Base-by-base conservation (phyloP, 768 basidiomycete genomes). In the Pleurotus giganteus region DNA sequence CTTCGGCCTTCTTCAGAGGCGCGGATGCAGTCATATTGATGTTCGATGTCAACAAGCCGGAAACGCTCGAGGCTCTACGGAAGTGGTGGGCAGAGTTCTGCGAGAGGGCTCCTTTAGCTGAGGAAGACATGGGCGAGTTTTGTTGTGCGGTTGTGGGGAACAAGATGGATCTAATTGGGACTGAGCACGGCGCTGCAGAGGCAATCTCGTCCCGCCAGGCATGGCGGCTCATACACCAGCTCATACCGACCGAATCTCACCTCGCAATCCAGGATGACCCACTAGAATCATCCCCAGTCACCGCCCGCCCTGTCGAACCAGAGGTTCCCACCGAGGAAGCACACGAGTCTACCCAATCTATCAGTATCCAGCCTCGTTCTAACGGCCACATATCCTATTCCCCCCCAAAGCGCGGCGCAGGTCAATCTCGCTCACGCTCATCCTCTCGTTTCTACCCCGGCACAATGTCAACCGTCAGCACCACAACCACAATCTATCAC, bases 81-180 rank as follows among this genome's bases (percentile, higher is more conserved):
- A 83, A 82, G 57, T 94, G 92, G 91, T 94, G 90, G 90, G 63
- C 71, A 11, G 86, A 90, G 63, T 94, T 94, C 69, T 71, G 78
- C 41, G 77, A 80, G 29, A 71, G 77, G 41, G 87, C 86, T 2
- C 89, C 89, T 0, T 69, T 93, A 49, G 68, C 70, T 2, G 87
- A 90, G 29, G 85, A 81, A 47, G 84, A 86, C 27, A 60, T 78
- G 27, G 73, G 75, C 43, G 78, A 80, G 29, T 90, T 83, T 61
- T 92, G 89, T 60, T 84, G 83, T 53, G 83, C 88, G 19, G 81
- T 90, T 4, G 85, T 89, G 5, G 86, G 92, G 47, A 92, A 92
- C 68, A 94, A 94, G 73, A 76, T 80, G 4, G 91, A 94, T 67
- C 65, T 88, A 32, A 60, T 71, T 0, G 67, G 65, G 9, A 58